A percentile compares a stretch with the other conserved stretches of the same genome.
Evolutionary conservation across 352 stramenopile genomes (phyloP).

Genomic region (Globisporangium acanthophoron): DNA sequence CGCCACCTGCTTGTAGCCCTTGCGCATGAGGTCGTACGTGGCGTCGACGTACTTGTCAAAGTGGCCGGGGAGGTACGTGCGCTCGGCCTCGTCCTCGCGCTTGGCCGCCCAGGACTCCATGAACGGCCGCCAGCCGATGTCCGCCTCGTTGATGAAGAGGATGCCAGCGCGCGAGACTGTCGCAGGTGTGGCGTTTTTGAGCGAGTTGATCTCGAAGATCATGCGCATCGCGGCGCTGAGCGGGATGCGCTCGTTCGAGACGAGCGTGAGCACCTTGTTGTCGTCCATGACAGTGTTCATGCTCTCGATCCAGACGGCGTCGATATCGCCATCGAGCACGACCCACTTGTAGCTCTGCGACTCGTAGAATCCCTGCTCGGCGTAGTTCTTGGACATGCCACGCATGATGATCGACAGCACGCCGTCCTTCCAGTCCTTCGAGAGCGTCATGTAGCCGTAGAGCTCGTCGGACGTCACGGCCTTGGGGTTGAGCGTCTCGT

Average conservation of each 20-base stretch:
- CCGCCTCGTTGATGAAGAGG: conserved; percentile 85
- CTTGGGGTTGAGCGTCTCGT: conserved; percentile 87
- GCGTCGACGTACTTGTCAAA: conserved; percentile 97
- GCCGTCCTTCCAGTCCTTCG: conserved; percentile 88
- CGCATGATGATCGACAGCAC: conserved; percentile 90
- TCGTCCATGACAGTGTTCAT: conserved; percentile 99
- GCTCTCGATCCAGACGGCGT: conserved; percentile 86
- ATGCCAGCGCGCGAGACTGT: conserved; percentile 87
- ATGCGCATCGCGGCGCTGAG: conserved; percentile 84
- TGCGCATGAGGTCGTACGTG: conserved; percentile 92
- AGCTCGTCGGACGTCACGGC: conserved; percentile 88
- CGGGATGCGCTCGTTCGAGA: conserved; percentile 85
- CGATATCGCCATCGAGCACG: conserved; percentile 84
- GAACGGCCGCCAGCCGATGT: conserved; percentile 95
- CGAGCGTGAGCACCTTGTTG: conserved; percentile 94
- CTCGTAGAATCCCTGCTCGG: conserved; percentile 92
- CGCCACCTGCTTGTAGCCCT: conserved; percentile 94
- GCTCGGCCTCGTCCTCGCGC: conserved; percentile 88
- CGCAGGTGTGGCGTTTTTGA: conserved; percentile 83
- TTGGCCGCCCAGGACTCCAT: conserved; percentile 95
- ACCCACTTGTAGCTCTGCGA: conserved; percentile 91
- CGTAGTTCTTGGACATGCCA: conserved; percentile 88
- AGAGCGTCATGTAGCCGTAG: conserved; percentile 92
- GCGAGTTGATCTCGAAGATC: conserved; percentile 89
- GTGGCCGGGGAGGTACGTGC: conserved; percentile 88